A percentile compares a stretch with the other conserved stretches of the same genome.
Evolutionary conservation across 78 protist species (phyloP).

Genomic region (Polysphondylium violaceum): DNA sequence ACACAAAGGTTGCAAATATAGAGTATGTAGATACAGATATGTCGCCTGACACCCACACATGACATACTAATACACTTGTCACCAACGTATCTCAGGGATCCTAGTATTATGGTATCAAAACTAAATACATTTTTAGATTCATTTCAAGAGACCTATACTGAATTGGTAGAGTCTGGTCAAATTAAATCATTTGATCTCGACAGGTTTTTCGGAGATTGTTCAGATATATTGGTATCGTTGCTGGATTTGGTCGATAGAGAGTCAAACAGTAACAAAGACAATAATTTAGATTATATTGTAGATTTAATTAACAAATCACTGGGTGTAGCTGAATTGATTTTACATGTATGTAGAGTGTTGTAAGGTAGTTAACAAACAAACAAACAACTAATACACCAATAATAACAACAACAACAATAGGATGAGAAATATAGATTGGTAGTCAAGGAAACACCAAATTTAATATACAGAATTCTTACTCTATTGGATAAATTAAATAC

Average conservation of each 20-base stretch:
- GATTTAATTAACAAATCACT: constrained; percentile 58
- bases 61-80: background rate
- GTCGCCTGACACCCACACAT: background rate
- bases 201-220: constrained; percentile 72
- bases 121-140: constrained; percentile 70
- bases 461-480: constrained; percentile 49
- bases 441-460: constrained; percentile 68
- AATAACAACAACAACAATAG: background rate
- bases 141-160: constrained; percentile 70
- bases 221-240: constrained; percentile 65
- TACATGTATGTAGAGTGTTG: constrained; percentile 45
- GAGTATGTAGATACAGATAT: constrained; percentile 23
- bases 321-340: constrained; percentile 72
- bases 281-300: constrained; percentile 10
- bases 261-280: constrained; percentile 14
- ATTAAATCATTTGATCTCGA: constrained; percentile 65
- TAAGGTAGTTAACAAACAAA: background rate
- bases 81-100: constrained; percentile 22
- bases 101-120: constrained; percentile 25
- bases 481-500: constrained; percentile 66
- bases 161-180: constrained; percentile 68
- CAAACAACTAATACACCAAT: background rate
- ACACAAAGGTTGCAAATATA: constrained; percentile 58
- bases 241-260: constrained; percentile 68
- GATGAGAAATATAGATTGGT: constrained; percentile 74